Base-by-base conservation (phyloP, 768 basidiomycete species). In the Termitomyces sp. region DNA sequence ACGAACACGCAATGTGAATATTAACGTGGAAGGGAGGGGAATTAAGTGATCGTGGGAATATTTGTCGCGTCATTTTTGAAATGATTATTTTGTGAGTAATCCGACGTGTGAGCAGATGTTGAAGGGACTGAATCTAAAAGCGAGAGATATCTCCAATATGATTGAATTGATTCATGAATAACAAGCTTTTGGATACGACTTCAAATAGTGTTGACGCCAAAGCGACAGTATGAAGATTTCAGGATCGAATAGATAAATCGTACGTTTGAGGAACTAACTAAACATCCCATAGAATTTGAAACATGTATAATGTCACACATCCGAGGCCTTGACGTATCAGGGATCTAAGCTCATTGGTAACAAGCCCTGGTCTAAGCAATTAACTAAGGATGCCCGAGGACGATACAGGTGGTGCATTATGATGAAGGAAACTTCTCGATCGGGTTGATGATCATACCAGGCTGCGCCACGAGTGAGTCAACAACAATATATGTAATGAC, bases 1-100 rank as follows among this genome's bases (percentile, higher is more conserved):
- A 62, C 51, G 52, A 54, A 54, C 61, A 62, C 56, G 16, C 49
- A 34, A 28, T 28, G 52, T 51, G 50, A 54, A 57, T 41, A 51
- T 62, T 59, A 62, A 62, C 51, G 57, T 58, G 51, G 61, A 54
- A n/a, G 16, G 12, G 34, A 36, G 36, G 56, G 45, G n/a, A n/a
- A 41, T 37, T 55, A 59, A 56, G 61, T 51, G 51, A 53, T n/a
- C 61, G 61, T 62, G 61, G 61, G 61, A 62, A 59, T 41, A 54
- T 52, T 54, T 16, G 47, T 46, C 58, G 58, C 55, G 61, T 58
- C 50, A 20, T 29, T 29, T 45, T 15, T 5, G 44, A 55, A 36
- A 6, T 6, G 20, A 29, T 51, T 46, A 54, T 44, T 46, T 45
- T 41, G n/a, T n/a, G 8, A 20, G 13, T n/a, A n/a, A n/a, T n/a